Conservation (phyloP, 306 rosid genomes). For the Spatholobus suberectus region DNA sequence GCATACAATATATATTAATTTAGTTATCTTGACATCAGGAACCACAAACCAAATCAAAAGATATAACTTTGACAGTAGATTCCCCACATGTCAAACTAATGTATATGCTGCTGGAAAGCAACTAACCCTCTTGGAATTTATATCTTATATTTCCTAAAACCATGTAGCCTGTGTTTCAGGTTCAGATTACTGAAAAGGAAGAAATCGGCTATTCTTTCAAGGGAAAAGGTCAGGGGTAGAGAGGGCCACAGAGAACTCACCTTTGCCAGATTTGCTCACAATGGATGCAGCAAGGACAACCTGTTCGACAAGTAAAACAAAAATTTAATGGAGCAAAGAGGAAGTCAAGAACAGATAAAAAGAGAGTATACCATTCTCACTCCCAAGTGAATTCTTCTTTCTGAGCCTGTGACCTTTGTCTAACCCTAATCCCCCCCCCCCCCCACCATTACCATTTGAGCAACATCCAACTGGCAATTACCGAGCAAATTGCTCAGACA, state of each 20-base stretch:
- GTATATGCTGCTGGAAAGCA: not conserved
- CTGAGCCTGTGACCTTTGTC: not conserved
- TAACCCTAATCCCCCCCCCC: no score
- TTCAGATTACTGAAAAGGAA: not conserved
- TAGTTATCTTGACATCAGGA: not conserved
- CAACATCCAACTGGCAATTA: not conserved
- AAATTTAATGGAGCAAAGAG: not conserved
- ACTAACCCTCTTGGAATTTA: not conserved
- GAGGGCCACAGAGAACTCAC: conserved; percentile 52
- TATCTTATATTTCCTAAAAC: not conserved
- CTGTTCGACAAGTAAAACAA: conserved; percentile 51
- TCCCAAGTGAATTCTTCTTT: conserved; percentile 25
- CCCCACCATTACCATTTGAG: no score
- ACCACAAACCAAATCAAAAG: conserved; percentile 5
- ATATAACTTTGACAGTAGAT: not conserved
- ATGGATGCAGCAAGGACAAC: conserved; percentile 94
- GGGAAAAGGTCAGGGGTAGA: not conserved
- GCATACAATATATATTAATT: not conserved
- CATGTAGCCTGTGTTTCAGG: not conserved
- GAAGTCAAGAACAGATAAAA: not conserved
- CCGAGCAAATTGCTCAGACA: conserved; percentile 6
- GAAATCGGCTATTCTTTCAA: not conserved
- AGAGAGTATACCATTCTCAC: not conserved
- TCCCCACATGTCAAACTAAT: not conserved
- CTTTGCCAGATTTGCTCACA: conserved; percentile 95